These are phyloP conservation scores for Adansonia rubrostipa DNA, from an alignment of 441 rosid species.

Conservation along the genomic window DNA sequence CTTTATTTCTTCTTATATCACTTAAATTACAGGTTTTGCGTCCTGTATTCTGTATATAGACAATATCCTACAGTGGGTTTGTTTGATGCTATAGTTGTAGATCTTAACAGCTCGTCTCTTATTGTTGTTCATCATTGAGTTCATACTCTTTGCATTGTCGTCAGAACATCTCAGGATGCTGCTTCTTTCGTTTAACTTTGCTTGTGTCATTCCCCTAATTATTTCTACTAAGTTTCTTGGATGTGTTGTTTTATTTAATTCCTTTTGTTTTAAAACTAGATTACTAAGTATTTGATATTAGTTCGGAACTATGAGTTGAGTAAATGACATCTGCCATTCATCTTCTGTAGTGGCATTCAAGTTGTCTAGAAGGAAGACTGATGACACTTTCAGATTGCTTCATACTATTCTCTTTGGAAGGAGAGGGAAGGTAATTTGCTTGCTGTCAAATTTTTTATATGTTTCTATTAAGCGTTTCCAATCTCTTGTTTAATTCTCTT, in stretches of 20 bases:
- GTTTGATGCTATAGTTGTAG: constrained; percentile 4
- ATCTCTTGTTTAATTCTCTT: background rate
- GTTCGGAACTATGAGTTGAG: constrained; percentile 6
- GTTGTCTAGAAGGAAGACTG: constrained; percentile 74
- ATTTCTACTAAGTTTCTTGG: constrained; percentile 17
- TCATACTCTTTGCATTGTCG: background rate
- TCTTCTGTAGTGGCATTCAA: constrained; percentile 75
- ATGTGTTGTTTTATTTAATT: background rate
- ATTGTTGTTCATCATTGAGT: background rate
- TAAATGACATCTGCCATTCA: constrained; percentile 30
- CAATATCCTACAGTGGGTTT: background rate
- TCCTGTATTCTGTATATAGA: background rate
- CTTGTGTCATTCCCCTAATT: background rate
- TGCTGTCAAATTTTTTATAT: background rate
- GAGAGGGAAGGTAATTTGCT: constrained; percentile 79
- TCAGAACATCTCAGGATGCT: constrained; percentile 12
- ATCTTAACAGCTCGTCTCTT: constrained; percentile 4
- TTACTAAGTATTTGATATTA: background rate
- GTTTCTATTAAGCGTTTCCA: background rate
- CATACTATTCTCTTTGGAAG: constrained; percentile 79
- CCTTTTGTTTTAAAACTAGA: constrained; percentile 8
- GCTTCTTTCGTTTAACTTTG: background rate
- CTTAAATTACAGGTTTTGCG: background rate
- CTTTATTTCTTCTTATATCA: constrained; percentile 7
- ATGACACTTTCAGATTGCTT: constrained; percentile 77